These are phyloP conservation scores for Fomitopsis palustris DNA, from an alignment of 1,284 basidiomycete genomes.

Conservation along the genomic window DNA sequence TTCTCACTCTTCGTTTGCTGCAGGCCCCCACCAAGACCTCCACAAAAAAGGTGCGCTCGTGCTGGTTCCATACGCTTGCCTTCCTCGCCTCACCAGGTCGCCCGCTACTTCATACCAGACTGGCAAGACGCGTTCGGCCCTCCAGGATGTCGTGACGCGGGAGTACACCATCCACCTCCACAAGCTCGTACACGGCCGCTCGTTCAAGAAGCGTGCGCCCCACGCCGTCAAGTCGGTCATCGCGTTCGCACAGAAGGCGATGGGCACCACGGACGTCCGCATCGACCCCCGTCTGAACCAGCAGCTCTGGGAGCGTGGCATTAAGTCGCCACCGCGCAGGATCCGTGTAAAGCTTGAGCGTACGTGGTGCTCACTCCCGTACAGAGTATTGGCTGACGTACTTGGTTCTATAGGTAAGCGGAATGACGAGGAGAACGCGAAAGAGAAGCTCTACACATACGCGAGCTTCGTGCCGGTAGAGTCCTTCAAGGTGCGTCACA, in stretches of 20 bases:
- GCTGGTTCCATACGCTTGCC: not conserved
- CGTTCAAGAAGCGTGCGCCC: slow-evolving; percentile 94
- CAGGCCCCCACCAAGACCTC: slow-evolving; percentile 32
- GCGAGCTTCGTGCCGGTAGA: slow-evolving; percentile 78
- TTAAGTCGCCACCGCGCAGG: slow-evolving; percentile 89
- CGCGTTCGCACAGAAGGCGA: slow-evolving; percentile 86
- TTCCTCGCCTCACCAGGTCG: not conserved
- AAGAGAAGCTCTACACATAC: slow-evolving; percentile 96
- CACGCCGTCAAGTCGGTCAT: slow-evolving; percentile 91
- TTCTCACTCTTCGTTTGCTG: slow-evolving; percentile 12
- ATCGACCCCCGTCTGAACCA: slow-evolving; percentile 94
- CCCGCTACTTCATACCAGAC: slow-evolving; percentile 39
- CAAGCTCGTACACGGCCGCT: slow-evolving; percentile 87
- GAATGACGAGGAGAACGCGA: slow-evolving; percentile 94
- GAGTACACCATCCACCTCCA: slow-evolving; percentile 97
- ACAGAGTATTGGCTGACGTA: not conserved
- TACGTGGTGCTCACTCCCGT: slow-evolving; percentile 43
- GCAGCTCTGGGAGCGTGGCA: slow-evolving; percentile 84
- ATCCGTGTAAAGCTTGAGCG: slow-evolving; percentile 91
- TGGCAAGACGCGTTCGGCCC: slow-evolving; percentile 87
- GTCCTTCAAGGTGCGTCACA: slow-evolving; percentile 77
- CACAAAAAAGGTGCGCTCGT: slow-evolving; percentile 34
- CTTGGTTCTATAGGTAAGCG: slow-evolving; percentile 58
- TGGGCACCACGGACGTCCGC: slow-evolving; percentile 92
- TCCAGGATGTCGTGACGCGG: slow-evolving; percentile 94